Evolutionary conservation across 371 early-diverging fungal genomes (phyloP), one percentile per base, ranked within the genome.

Genomic region (Furculomyces boomerangus): DNA sequence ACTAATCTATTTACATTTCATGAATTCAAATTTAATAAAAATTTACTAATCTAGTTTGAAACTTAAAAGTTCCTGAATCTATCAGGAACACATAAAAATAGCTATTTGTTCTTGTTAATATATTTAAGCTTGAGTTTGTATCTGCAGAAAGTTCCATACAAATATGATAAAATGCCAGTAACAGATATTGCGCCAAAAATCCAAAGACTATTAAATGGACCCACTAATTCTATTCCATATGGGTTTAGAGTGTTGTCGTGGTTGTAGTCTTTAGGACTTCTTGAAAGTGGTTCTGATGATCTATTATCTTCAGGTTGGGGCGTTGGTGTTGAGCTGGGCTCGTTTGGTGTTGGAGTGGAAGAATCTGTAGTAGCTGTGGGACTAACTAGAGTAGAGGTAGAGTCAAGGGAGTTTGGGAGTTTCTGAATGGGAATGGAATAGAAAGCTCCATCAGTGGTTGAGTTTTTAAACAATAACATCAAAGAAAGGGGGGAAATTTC

Each of bases 221-320:
- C 67, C 5, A 54, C 56, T 24, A 62, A 53, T 44, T 58, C 31
- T 1, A 60, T 64, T 24, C 66, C 67, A 3, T 65, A 31, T 13
- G 64, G 62, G 37, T 66, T 48, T 10, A 54, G 31, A 10, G 50
- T 28, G 10, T 49, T 52, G 26, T 66, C 67, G 45, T 66, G 65
- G 48, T 66, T 55, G 0, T 65, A 55, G 37, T 66, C 62, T 37
- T 66, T 66, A 30, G 58, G 56, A 45, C 64, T 63, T n/a, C n/a
- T n/a, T n/a, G n/a, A n/a, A n/a, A n/a, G n/a, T n/a, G n/a, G n/a
- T 10, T 45, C 27, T 39, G n/a, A 39, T 39, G 39, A 13, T 13
- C n/a, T 39, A n/a, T 39, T 39, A n/a, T 39, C 39, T 14, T 14
- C n/a, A 39, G 13, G 14, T 22, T 20, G 7, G n/a, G 45, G n/a